phyloP scores from a whole-genome alignment of 192 early-diverging fungal genomes.

The Rhizophagus prolifer region DNA sequence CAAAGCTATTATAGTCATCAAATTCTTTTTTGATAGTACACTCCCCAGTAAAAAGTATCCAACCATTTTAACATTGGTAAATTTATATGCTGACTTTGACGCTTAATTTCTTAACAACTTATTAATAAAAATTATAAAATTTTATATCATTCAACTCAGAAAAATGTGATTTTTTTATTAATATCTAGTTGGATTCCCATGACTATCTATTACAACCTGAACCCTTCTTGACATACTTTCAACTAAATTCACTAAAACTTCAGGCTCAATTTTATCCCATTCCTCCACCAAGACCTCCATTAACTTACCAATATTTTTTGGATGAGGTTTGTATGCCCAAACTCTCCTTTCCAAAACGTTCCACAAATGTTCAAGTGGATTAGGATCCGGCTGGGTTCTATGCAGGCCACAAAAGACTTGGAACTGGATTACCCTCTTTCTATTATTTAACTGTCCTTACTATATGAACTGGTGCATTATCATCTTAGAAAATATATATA shows the following conservation, averaged over 20 bases:
- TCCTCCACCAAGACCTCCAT: too few species aligned
- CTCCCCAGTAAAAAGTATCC: neutral
- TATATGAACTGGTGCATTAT: slow-evolving; percentile 11
- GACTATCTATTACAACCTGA: neutral
- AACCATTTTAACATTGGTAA: neutral
- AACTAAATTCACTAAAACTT: neutral
- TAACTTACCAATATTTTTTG: too few species aligned
- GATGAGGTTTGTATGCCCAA: too few species aligned
- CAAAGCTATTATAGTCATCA: too few species aligned
- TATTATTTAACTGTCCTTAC: neutral
- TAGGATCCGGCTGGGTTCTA: too few species aligned
- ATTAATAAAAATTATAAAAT: neutral
- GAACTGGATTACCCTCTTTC: neutral
- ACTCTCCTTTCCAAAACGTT: too few species aligned
- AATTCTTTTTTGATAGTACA: too few species aligned
- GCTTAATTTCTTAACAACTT: too few species aligned
- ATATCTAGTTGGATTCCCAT: slow-evolving; percentile 10
- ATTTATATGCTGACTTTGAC: neutral
- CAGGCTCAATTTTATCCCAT: slow-evolving; percentile 1
- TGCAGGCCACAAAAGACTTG: neutral
- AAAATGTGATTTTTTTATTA: slow-evolving; percentile 1
- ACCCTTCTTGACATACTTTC: slow-evolving; percentile 2
- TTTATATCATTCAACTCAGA: neutral
- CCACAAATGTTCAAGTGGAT: too few species aligned
- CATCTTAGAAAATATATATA: slow-evolving; percentile 12